Percentiles rank a stretch among this genome's conserved stretches.
phyloP scores from a whole-genome alignment of 257 asterid genomes.

The Nicotiana knightiana region DNA sequence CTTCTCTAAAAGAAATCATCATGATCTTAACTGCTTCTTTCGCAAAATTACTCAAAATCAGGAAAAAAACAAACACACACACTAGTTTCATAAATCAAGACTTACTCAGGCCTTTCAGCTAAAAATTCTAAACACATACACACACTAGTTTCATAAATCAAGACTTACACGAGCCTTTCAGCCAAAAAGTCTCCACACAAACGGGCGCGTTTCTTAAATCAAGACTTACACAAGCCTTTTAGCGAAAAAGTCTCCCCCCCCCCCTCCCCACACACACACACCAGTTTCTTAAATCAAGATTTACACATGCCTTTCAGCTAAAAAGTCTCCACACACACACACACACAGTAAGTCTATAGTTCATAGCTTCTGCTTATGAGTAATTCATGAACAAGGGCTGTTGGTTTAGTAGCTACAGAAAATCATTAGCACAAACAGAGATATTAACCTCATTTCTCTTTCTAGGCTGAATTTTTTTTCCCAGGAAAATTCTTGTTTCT shows the following conservation, averaged over 20 bases:
- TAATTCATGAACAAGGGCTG: neutral
- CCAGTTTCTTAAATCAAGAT: too few relatives aligned
- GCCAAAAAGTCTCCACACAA: too few relatives aligned
- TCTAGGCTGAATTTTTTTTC: neutral
- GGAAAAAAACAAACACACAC: neutral
- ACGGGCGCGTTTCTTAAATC: too few relatives aligned
- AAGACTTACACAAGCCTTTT: too few relatives aligned
- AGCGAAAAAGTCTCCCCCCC: too few relatives aligned
- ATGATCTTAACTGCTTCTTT: neutral
- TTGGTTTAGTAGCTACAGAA: neutral
- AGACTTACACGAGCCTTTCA: too few relatives aligned
- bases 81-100: too few relatives aligned
- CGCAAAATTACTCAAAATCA: neutral
- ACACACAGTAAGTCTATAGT: neutral
- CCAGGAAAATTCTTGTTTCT: neutral
- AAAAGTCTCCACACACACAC: neutral
- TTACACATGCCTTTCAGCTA: too few relatives aligned
- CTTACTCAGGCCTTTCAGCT: too few relatives aligned
- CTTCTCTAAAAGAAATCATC: neutral
- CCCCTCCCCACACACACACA: too few relatives aligned
- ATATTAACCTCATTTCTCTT: neutral
- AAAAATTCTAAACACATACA: too few relatives aligned
- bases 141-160: too few relatives aligned
- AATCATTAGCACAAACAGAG: neutral
- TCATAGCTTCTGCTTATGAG: neutral